Conservation (phyloP, 1,284 basidiomycete genomes). For the Irpex sp. region DNA sequence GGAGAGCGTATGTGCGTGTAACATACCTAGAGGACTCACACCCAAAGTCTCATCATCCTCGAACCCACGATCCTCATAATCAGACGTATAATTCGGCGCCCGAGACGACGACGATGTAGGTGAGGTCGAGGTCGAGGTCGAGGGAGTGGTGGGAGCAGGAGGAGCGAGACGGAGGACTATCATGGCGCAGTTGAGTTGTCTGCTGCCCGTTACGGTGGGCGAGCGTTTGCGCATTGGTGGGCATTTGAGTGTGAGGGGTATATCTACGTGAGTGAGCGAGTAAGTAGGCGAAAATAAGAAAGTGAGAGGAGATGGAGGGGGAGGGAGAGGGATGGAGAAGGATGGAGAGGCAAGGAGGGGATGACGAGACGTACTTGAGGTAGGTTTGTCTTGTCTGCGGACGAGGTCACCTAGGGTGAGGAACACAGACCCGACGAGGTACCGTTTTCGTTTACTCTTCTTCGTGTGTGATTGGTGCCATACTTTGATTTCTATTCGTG, state of each 20-base stretch:
- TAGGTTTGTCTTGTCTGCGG: conserved; percentile 32
- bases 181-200: conserved; percentile 21
- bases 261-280: too few relatives aligned
- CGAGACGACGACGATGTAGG: background rate
- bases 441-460: conserved; percentile 51
- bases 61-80: conserved; percentile 7
- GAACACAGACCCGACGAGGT: conserved; percentile 39
- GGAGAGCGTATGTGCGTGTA: background rate
- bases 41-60: background rate
- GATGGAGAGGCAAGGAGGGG: too few relatives aligned
- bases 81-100: conserved; percentile 6
- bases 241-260: conserved; percentile 24
- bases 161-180: conserved; percentile 22
- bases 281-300: too few relatives aligned
- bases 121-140: too few relatives aligned
- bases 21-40: background rate
- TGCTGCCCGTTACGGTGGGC: conserved; percentile 16
- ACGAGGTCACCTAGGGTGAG: conserved; percentile 46
- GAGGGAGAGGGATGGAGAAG: too few relatives aligned
- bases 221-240: conserved; percentile 25
- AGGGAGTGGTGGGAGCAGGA: conserved; percentile 7
- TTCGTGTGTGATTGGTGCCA: conserved; percentile 47
- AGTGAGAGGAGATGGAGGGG: too few relatives aligned
- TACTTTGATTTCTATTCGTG: conserved; percentile 45
- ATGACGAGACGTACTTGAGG: conserved; percentile 8